Conservation (phyloP, 2,329 filamentous ascomycete species). For the Xylaria sp. region DNA sequence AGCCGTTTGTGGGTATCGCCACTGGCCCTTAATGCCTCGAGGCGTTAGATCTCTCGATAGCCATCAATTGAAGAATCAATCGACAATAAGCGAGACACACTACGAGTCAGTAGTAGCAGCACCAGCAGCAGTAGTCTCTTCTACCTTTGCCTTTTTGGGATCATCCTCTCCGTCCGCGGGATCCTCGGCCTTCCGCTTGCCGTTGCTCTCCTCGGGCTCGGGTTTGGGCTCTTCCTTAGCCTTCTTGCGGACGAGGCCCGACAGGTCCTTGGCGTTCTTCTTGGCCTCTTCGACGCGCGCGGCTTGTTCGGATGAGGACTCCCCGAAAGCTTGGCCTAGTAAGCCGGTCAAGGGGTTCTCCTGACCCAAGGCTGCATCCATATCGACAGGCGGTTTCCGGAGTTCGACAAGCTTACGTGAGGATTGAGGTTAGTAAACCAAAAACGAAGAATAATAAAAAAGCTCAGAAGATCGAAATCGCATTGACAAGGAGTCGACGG, state of each 20-base stretch:
- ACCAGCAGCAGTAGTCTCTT: conserved; percentile 5
- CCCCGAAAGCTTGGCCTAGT: conserved; percentile 71
- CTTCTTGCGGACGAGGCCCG: conserved; percentile 78
- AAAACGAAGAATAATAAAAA: background rate
- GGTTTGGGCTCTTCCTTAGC: conserved; percentile 52
- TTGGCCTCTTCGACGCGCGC: conserved; percentile 77
- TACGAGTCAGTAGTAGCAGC: conserved; percentile 6
- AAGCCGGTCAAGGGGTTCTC: conserved; percentile 67
- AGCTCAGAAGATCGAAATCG: conserved; percentile 30
- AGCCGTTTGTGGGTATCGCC: background rate
- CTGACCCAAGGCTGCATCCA: conserved; percentile 65
- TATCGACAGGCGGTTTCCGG: conserved; percentile 69
- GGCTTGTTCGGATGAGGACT: conserved; percentile 69
- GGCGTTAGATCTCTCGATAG: background rate
- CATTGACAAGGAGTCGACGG: conserved; percentile 42
- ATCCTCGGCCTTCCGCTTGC: conserved; percentile 49
- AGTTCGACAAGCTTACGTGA: conserved; percentile 73
- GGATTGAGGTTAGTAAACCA: conserved; percentile 35
- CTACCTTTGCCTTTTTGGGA: conserved; percentile 32
- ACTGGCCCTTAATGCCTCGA: background rate
- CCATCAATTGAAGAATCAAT: background rate
- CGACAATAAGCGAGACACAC: background rate
- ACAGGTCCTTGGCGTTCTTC: conserved; percentile 78
- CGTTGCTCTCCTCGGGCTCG: conserved; percentile 54
- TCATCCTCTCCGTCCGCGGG: conserved; percentile 24